Base-by-base conservation (phyloP, 1,139 yeast species). In the Suhomyces panamericanus region DNA sequence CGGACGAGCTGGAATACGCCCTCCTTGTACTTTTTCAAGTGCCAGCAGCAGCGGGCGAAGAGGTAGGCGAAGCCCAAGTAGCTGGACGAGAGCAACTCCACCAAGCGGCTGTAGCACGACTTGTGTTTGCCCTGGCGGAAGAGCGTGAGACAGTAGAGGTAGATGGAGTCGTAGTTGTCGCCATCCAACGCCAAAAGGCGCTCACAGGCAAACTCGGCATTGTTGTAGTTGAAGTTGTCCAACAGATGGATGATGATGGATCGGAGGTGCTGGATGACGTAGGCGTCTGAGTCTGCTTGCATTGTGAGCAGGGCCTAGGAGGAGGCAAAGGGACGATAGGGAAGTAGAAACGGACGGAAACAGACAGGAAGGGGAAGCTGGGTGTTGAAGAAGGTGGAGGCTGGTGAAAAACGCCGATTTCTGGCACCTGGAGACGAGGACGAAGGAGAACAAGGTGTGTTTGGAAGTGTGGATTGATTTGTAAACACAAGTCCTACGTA, bases 191-290 rank as follows among this genome's bases (percentile, higher is more conserved):
- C 89, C 24, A 85, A 59, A 28, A 88, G 69, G 51, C 95, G 72
- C 57, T 89, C 96, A 30, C 87, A 78, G 11, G 93, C 87, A 67
- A 89, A 87, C 60, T 83, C 89, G 3, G 96, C 96, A 42, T 87
- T 85, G 17, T 72, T 66, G 43, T 80, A 70, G 55, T 87, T 75
- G 58, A 84, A 88, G 48, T 79, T 78, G 57, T 89, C 96, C 35
- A 89, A 63, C 13, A 87, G 79, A 55, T 87, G 87, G 61, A 87
- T 69, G 16, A 86, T 74, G 9, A 76, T 68, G 27, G 84, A 77
- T 38, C 85, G 70, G 32, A 83, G 73, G 49, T 79, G 72, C 50
- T 72, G 78, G 35, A 59, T 62, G 13, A 64, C 56, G 49, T 54
- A 60, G 26, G n/a, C 9, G 24, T 36, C 37, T 14, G 38, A 8